Evolutionary conservation across 805 yeast species (phyloP).

Genomic region (Lipomyces sp.): DNA sequence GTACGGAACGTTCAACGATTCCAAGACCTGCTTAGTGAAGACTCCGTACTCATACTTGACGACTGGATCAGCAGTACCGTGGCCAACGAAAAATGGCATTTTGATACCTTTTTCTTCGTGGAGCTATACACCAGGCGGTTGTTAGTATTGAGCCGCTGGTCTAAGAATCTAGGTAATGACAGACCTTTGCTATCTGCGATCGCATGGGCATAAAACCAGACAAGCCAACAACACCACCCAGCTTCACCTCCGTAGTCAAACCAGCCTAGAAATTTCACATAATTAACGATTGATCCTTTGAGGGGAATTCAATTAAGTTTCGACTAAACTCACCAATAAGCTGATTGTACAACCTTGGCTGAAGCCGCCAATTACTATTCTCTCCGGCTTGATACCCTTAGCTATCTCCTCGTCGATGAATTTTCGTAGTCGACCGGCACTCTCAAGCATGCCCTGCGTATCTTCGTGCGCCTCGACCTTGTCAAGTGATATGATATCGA

Average conservation of each 20-base stretch:
- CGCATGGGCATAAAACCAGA: conserved; percentile 69
- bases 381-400: conserved; percentile 48
- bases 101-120: conserved; percentile 52
- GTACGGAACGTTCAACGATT: conserved; percentile 54
- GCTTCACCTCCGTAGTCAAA: conserved; percentile 58
- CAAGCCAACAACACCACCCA: conserved; percentile 78
- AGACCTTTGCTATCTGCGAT: conserved; percentile 36
- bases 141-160: neutral
- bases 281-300: neutral
- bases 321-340: conserved; percentile 51
- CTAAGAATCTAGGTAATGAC: conserved; percentile 7
- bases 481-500: conserved; percentile 45
- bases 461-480: conserved; percentile 45
- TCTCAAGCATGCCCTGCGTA: conserved; percentile 47
- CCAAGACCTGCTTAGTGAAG: conserved; percentile 53
- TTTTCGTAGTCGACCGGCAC: conserved; percentile 42
- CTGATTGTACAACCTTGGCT: conserved; percentile 91
- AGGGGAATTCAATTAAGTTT: neutral
- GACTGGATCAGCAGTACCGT: conserved; percentile 79
- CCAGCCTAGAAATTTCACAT: conserved; percentile 45
- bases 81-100: conserved; percentile 87
- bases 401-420: conserved; percentile 44
- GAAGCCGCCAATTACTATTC: conserved; percentile 91
- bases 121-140: conserved; percentile 13
- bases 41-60: conserved; percentile 54